Conservation (phyloP, 2,329 filamentous ascomycete species). For the Thelonectria olida region DNA sequence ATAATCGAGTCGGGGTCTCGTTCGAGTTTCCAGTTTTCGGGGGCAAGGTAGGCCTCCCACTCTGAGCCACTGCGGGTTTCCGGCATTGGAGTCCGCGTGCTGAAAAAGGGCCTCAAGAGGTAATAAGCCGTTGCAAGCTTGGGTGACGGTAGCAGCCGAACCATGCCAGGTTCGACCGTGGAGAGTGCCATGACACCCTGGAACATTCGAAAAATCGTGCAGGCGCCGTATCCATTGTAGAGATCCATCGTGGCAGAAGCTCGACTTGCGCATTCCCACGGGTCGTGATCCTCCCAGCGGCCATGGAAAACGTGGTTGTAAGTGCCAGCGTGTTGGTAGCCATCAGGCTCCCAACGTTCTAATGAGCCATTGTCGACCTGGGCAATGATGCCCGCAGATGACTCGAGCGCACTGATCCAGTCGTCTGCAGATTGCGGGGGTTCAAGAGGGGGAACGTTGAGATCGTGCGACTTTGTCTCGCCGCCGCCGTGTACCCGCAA, state of each 20-base stretch:
- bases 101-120: constrained; percentile 69
- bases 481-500: constrained; percentile 70
- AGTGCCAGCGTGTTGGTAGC: constrained; percentile 68
- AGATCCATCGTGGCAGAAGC: constrained; percentile 63
- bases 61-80: constrained; percentile 49
- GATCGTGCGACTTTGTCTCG: constrained; percentile 30
- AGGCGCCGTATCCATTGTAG: constrained; percentile 66
- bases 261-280: constrained; percentile 63
- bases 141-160: constrained; percentile 79
- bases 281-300: constrained; percentile 64
- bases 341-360: constrained; percentile 76
- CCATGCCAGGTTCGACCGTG: constrained; percentile 70
- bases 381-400: constrained; percentile 64
- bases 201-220: constrained; percentile 68
- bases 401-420: constrained; percentile 51
- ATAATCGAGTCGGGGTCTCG: constrained; percentile 63
- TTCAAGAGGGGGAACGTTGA: constrained; percentile 35
- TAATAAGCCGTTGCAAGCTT: constrained; percentile 80
- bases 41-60: constrained; percentile 62
- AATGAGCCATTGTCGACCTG: constrained; percentile 77
- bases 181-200: constrained; percentile 65
- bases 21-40: constrained; percentile 56
- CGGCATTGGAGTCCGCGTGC: constrained; percentile 54
- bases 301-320: constrained; percentile 64
- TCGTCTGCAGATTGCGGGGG: constrained; percentile 47